Base-by-base conservation (phyloP, 2,329 filamentous ascomycete species). In the Cladosporium sp. region DNA sequence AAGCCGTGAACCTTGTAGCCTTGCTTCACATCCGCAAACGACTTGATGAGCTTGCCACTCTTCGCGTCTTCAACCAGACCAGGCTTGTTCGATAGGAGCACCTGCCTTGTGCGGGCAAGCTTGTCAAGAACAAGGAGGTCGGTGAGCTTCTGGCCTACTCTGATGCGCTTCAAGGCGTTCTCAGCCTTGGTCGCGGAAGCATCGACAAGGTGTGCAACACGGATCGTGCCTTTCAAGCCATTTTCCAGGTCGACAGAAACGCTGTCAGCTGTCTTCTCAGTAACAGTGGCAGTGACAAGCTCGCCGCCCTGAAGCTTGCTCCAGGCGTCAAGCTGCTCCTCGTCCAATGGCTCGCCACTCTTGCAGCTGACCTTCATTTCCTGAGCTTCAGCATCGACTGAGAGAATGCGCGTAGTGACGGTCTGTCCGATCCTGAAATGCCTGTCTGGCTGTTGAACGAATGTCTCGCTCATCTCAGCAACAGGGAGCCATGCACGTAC, bases 401-500 rank as follows among this genome's bases (percentile, higher is more conserved):
- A 86, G 29, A 95, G 69, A n/a, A 94, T 83, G 62, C 92, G 88
- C 16, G 96, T 87, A 61, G 83, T 94, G 57, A 98, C 85, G 1
- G 95, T 92, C 67, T 98, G 93, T 0, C 93, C 94, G 38, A 83
- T 72, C 30, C 85, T 83, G 73, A 98, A 98, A 69, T 97, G 91
- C 62, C 94, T 84, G 39, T 80, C 82, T 4, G 93, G 90, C 62
- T 96, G 87, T 58, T 86, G 81, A 62, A 98, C 96, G 64, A 86
- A 96, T 9, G 91, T 90, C 67, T 98, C 93, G 66, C 93, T 97
- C 93, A 98, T 98, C 69, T 98, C 92, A 1, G 88, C 88, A 0
- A 95, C 84, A 2, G 93, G 93, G 49, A 98, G 77, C 72, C 94
- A 98, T 7, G 86, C 94, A 57, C 83, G 82, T 16, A 98, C 76